A percentile compares a stretch with the other conserved stretches of the same genome.
Conservation (phyloP, 805 yeast genomes). For the Metschnikowia arizonensis region DNA sequence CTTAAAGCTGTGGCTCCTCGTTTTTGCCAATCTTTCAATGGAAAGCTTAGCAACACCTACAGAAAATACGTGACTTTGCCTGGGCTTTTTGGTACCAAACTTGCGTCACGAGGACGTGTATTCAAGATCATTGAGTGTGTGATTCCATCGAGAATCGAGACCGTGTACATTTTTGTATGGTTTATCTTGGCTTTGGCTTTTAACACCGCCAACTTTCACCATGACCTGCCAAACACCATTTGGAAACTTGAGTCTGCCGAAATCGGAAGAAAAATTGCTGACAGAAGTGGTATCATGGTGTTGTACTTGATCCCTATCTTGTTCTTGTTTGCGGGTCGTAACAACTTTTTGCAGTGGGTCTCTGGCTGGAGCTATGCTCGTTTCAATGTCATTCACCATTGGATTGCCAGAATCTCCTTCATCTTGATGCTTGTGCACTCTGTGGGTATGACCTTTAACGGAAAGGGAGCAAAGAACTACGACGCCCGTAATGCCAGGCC, state of each 20-base stretch:
- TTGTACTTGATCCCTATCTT: slow-evolving; percentile 51
- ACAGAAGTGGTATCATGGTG: slow-evolving; percentile 51
- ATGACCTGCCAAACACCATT: slow-evolving; percentile 10
- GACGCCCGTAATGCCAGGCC: slow-evolving; percentile 25
- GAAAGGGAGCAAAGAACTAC: slow-evolving; percentile 34
- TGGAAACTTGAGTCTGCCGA: slow-evolving; percentile 7
- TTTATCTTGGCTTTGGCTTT: slow-evolving; percentile 13
- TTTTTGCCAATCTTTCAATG: slow-evolving; percentile 26
- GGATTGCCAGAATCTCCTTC: slow-evolving; percentile 53
- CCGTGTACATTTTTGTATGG: slow-evolving; percentile 21
- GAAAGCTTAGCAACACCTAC: slow-evolving; percentile 23
- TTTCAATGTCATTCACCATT: slow-evolving; percentile 62
- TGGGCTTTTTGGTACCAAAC: slow-evolving; percentile 21
- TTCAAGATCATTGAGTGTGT: slow-evolving; percentile 21
- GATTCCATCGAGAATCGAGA: slow-evolving; percentile 30
- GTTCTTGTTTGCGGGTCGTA: slow-evolving; percentile 64
- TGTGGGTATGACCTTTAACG: slow-evolving; percentile 28
- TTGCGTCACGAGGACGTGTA: slow-evolving; percentile 7
- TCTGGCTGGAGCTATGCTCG: slow-evolving; percentile 63
- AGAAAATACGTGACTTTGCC: slow-evolving; percentile 29
- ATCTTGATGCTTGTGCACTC: slow-evolving; percentile 53
- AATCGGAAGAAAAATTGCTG: slow-evolving; percentile 36
- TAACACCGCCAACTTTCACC: slow-evolving; percentile 12
- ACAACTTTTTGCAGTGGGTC: slow-evolving; percentile 58
- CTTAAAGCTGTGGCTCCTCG: slow-evolving; percentile 35